These are phyloP conservation scores for Aspergillus melleus DNA, from an alignment of 2,329 filamentous ascomycete species.

Conservation along the genomic window DNA sequence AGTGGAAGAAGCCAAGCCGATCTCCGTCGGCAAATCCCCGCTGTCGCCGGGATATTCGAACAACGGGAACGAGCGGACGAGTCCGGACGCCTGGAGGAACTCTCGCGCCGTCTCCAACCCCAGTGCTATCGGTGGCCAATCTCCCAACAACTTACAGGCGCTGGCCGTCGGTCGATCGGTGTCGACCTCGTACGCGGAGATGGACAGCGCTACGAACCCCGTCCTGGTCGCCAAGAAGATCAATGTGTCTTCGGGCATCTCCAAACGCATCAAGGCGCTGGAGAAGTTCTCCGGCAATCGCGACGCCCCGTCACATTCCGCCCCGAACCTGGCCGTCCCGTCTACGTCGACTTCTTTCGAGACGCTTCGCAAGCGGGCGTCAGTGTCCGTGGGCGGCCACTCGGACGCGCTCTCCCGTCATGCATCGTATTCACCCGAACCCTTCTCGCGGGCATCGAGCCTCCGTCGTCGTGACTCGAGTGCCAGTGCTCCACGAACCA, in stretches of 20 bases:
- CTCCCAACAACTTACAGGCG: conserved; percentile 29
- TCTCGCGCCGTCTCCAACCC: conserved; percentile 44
- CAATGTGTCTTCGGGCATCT: conserved; percentile 86
- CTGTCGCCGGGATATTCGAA: conserved; percentile 62
- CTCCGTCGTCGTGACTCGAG: conserved; percentile 30
- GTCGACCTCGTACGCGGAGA: conserved; percentile 37
- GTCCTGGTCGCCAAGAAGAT: conserved; percentile 67
- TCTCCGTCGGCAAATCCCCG: conserved; percentile 81
- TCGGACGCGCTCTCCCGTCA: conserved; percentile 28
- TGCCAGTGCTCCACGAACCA: conserved; percentile 24
- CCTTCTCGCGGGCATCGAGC: conserved; percentile 32
- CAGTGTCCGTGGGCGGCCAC: conserved; percentile 32
- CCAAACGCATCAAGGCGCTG: conserved; percentile 89
- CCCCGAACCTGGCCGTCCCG: conserved; percentile 46
- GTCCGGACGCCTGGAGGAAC: conserved; percentile 35
- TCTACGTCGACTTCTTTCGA: conserved; percentile 61
- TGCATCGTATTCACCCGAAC: conserved; percentile 28
- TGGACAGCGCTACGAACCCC: conserved; percentile 33
- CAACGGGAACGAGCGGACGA: conserved; percentile 30
- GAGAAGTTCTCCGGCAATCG: conserved; percentile 68
- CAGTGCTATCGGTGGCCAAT: conserved; percentile 26
- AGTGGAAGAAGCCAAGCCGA: conserved; percentile 77
- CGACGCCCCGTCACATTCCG: conserved; percentile 30
- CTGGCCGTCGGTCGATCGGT: conserved; percentile 38
- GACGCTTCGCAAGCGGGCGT: conserved; percentile 49